Percentiles rank a stretch among this genome's conserved stretches.
Evolutionary conservation across 306 rosid genomes (phyloP).

Genomic region (Echinosophora koreensis): DNA sequence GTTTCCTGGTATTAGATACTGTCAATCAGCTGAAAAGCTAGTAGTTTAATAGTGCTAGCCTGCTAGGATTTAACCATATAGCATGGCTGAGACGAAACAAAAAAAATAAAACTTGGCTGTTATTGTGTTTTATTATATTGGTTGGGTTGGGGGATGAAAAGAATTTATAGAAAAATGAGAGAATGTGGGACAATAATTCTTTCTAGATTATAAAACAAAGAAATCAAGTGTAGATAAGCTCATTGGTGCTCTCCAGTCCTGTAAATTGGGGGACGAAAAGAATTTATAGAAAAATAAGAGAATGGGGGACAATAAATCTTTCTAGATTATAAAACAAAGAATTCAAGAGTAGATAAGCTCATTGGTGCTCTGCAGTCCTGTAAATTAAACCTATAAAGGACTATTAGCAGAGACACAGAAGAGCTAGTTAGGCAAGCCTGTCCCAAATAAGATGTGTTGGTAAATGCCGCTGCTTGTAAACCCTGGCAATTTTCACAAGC

Average conservation of each 20-base stretch:
- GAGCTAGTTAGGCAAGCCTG: background rate
- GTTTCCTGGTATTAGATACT: constrained; percentile 19
- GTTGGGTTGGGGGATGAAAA: background rate
- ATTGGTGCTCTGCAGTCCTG: background rate
- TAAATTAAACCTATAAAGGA: background rate
- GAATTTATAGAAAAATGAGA: background rate
- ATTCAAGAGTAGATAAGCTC: background rate
- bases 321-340: background rate
- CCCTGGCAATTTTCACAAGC: background rate
- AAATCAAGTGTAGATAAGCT: background rate
- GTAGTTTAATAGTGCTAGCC: background rate
- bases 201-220: background rate
- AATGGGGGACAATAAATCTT: background rate
- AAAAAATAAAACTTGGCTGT: background rate
- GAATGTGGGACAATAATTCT: background rate
- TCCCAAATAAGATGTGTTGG: background rate
- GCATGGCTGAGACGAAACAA: constrained; percentile 1
- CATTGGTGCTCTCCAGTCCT: background rate
- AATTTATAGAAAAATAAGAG: background rate
- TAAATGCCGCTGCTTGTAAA: background rate
- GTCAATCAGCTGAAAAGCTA: constrained; percentile 20
- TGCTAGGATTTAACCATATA: constrained; percentile 10
- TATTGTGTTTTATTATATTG: background rate
- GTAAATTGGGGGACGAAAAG: too few species aligned
- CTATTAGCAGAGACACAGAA: background rate